These are phyloP conservation scores for Orbilia quercus DNA, from an alignment of 2,329 filamentous ascomycete species.

Conservation along the genomic window DNA sequence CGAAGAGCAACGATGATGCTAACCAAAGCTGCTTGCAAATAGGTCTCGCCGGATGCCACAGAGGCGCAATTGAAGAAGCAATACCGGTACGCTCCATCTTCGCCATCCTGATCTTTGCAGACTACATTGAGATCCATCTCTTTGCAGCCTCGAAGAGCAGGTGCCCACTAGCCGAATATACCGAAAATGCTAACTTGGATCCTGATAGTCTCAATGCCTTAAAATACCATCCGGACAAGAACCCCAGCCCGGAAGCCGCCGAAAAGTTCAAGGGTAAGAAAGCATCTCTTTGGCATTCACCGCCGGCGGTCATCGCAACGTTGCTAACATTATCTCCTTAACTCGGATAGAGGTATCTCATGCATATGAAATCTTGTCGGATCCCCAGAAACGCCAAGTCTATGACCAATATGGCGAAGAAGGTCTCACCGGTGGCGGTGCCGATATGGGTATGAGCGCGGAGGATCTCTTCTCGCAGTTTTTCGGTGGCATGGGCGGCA, in stretches of 20 bases:
- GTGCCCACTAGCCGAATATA: not conserved
- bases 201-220: constrained; percentile 76
- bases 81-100: constrained; percentile 65
- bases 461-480: constrained; percentile 98
- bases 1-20: constrained; percentile 27
- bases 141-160: not conserved
- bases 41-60: constrained; percentile 82
- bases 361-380: constrained; percentile 93
- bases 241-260: constrained; percentile 87
- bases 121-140: not conserved
- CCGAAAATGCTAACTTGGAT: constrained; percentile 10
- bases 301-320: not conserved
- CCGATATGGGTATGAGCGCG: constrained; percentile 83
- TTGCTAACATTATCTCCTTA: not conserved
- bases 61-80: constrained; percentile 91
- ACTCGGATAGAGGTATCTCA: constrained; percentile 58
- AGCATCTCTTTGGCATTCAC: not conserved
- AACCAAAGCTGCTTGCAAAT: constrained; percentile 58
- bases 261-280: constrained; percentile 96
- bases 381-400: constrained; percentile 86
- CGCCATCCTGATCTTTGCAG: not conserved
- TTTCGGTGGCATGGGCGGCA: constrained; percentile 80
- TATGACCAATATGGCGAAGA: constrained; percentile 99
- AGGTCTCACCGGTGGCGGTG: constrained; percentile 87
- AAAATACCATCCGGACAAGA: constrained; percentile 97